These are phyloP conservation scores for Dendrobium chrysotoxum DNA, from an alignment of 106 monocot genomes.

Conservation along the genomic window DNA sequence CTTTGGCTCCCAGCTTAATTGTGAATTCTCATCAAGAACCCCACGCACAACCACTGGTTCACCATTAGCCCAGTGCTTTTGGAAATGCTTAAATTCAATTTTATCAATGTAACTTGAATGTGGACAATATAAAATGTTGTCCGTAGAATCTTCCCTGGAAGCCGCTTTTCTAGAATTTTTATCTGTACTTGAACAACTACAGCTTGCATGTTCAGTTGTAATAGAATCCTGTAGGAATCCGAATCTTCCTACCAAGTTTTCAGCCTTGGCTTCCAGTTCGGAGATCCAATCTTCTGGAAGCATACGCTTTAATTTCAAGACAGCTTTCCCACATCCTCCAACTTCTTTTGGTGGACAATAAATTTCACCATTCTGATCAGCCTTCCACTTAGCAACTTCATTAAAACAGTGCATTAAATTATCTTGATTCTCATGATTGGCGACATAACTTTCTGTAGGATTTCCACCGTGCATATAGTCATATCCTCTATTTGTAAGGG, in stretches of 20 bases:
- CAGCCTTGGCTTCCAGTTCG: slow-evolving; percentile 29
- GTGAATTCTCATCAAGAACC: slow-evolving; percentile 31
- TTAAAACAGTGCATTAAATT: background rate
- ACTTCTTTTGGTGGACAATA: slow-evolving; percentile 44
- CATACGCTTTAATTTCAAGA: slow-evolving; percentile 44
- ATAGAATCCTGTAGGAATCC: background rate
- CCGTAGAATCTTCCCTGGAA: slow-evolving; percentile 32
- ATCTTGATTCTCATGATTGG: background rate
- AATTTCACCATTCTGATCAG: slow-evolving; percentile 31
- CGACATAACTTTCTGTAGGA: background rate
- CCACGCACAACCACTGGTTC: slow-evolving; percentile 72
- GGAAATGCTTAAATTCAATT: slow-evolving; percentile 48
- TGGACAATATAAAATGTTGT: slow-evolving; percentile 69
- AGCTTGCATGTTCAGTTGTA: slow-evolving; percentile 1
- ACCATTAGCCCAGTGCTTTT: slow-evolving; percentile 54
- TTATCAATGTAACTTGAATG: slow-evolving; percentile 17
- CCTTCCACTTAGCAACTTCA: slow-evolving; percentile 28
- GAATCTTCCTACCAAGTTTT: slow-evolving; percentile 9
- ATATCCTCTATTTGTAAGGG: slow-evolving; percentile 22
- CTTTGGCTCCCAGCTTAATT: slow-evolving; percentile 63
- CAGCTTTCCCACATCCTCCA: slow-evolving; percentile 51
- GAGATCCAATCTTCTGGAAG: slow-evolving; percentile 21
- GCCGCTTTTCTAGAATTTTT: slow-evolving; percentile 50
- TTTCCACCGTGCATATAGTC: slow-evolving; percentile 59
- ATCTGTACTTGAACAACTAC: slow-evolving; percentile 17